Percentiles rank a stretch among this genome's conserved stretches.
Evolutionary conservation across 306 rosid species (phyloP).

Genomic region (Castanospermum australe): DNA sequence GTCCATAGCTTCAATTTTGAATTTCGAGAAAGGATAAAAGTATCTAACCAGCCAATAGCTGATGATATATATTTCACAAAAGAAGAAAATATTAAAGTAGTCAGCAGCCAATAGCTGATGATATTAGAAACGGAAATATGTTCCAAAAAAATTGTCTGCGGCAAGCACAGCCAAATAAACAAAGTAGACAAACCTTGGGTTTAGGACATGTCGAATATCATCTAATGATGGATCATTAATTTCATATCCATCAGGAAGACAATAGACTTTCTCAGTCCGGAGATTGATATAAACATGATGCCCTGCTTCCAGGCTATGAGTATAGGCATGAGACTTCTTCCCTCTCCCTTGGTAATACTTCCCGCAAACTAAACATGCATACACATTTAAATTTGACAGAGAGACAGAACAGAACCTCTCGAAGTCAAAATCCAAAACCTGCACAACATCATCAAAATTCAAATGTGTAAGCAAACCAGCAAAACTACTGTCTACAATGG

Average conservation of each 20-base stretch:
- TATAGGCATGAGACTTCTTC: slow-evolving; percentile 91
- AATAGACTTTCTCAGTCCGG: slow-evolving; percentile 87
- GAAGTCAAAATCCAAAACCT: slow-evolving; percentile 98
- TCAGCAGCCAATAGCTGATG: neutral
- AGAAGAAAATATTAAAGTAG: neutral
- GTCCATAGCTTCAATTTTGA: neutral
- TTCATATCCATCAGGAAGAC: slow-evolving; percentile 99
- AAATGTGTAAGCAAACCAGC: neutral
- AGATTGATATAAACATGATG: slow-evolving; percentile 96
- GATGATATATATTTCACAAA: neutral
- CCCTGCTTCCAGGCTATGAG: slow-evolving; percentile 98
- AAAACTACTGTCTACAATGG: neutral
- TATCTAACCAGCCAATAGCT: neutral
- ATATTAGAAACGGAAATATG: neutral
- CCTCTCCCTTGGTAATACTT: slow-evolving; percentile 98
- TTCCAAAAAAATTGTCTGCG: neutral
- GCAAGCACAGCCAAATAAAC: slow-evolving; percentile 8
- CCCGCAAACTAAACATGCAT: slow-evolving; percentile 95
- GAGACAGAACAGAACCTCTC: slow-evolving; percentile 96
- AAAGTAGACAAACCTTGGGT: slow-evolving; percentile 72
- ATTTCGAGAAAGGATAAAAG: neutral
- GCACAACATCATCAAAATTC: slow-evolving; percentile 21
- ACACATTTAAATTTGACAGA: slow-evolving; percentile 84
- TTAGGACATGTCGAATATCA: slow-evolving; percentile 91
- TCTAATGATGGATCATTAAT: slow-evolving; percentile 96